Conservation (phyloP, 495 filamentous ascomycete genomes). For the Parathielavia appendiculata region DNA sequence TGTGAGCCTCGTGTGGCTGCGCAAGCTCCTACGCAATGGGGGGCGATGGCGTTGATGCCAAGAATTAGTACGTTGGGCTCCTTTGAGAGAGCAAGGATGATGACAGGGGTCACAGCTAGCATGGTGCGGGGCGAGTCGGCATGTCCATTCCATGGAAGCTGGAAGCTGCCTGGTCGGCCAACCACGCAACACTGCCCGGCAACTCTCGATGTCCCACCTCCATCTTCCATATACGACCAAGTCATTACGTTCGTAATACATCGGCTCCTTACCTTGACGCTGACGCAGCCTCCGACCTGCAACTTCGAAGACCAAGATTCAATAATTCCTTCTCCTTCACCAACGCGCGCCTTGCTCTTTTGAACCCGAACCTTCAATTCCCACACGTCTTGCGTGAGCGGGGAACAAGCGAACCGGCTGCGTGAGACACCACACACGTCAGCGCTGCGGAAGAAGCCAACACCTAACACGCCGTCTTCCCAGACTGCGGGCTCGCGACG, state of each 20-base stretch:
- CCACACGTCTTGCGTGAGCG: neutral
- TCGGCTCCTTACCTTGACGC: neutral
- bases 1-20: constrained; percentile 11
- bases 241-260: neutral
- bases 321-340: neutral
- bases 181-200: constrained; percentile 25
- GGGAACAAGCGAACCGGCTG: neutral
- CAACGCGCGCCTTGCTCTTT: neutral
- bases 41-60: constrained; percentile 8
- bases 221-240: neutral
- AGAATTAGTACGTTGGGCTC: neutral
- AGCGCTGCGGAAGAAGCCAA: neutral
- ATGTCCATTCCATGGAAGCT: neutral
- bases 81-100: too few relatives aligned
- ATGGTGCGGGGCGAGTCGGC: constrained; percentile 11
- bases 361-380: neutral
- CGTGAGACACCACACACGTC: neutral
- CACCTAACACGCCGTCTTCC: neutral
- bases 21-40: constrained; percentile 13
- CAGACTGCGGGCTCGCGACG: neutral
- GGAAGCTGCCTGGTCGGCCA: constrained; percentile 7
- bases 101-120: neutral
- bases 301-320: neutral
- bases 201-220: neutral
- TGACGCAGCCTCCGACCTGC: constrained; percentile 3